Percentiles rank a stretch among this genome's conserved stretches.
Conservation (phyloP, 805 yeast species). For the Maudiozyma saulgeensis region DNA sequence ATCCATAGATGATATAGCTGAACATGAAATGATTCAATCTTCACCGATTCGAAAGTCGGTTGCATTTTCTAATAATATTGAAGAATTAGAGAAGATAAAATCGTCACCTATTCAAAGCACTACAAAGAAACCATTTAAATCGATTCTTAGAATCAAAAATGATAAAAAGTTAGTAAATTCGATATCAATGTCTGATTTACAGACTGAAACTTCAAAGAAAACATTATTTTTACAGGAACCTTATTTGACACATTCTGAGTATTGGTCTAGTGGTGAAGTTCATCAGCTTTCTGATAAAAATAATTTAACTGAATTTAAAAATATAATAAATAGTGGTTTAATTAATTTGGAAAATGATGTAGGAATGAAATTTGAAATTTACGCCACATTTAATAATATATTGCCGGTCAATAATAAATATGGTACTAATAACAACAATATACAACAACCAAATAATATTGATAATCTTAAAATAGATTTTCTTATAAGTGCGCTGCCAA, state of each 20-base stretch:
- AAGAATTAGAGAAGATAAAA: slow-evolving; percentile 11
- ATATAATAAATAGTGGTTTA: slow-evolving; percentile 21
- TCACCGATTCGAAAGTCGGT: slow-evolving; percentile 23
- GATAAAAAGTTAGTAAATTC: not conserved
- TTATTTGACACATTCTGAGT: slow-evolving; percentile 4
- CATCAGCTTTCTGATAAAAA: slow-evolving; percentile 15
- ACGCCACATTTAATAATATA: slow-evolving; percentile 27
- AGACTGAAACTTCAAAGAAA: too few relatives aligned
- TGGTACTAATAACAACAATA: not conserved
- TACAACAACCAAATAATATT: slow-evolving; percentile 2
- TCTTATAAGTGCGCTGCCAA: too few relatives aligned
- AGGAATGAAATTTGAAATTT: slow-evolving; percentile 21
- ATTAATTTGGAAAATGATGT: not conserved
- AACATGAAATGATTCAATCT: not conserved
- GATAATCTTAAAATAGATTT: slow-evolving; percentile 5
- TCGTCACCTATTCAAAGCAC: slow-evolving; percentile 18
- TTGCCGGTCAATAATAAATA: slow-evolving; percentile 9
- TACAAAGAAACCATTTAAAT: slow-evolving; percentile 16
- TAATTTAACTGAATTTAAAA: slow-evolving; percentile 16
- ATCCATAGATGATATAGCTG: not conserved
- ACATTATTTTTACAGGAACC: too few relatives aligned
- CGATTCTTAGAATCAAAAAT: slow-evolving; percentile 13
- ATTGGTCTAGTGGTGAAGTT: slow-evolving; percentile 26
- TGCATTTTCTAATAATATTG: slow-evolving; percentile 25
- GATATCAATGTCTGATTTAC: too few relatives aligned